Evolutionary conservation across 805 yeast genomes (phyloP).

Genomic region (Kazachstania kunashirensis): DNA sequence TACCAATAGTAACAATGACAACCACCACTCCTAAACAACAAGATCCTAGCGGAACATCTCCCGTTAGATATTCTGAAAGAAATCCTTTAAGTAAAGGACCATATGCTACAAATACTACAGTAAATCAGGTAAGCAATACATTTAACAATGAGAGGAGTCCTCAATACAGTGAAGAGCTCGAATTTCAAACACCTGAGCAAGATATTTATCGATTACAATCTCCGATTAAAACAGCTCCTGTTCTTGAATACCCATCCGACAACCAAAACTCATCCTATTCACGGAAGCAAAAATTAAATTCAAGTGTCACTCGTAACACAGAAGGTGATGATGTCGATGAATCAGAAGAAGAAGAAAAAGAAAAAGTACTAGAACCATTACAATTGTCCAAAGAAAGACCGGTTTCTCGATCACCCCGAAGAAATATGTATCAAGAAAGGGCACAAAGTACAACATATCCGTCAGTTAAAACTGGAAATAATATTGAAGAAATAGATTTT

Average conservation of each 20-base stretch:
- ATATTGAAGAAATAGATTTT: neutral
- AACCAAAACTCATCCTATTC: neutral
- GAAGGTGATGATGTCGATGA: neutral
- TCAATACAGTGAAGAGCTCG: neutral
- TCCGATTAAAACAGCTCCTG: neutral
- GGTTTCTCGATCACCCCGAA: conserved; percentile 2
- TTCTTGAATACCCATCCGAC: neutral
- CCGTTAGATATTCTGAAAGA: conserved; percentile 7
- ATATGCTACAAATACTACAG: conserved; percentile 17
- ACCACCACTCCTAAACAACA: neutral
- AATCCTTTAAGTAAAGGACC: conserved; percentile 17
- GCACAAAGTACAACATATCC: neutral
- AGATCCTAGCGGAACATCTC: conserved; percentile 1
- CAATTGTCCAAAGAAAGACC: conserved; percentile 1
- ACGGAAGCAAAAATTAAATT: neutral
- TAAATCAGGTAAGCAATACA: conserved; percentile 13
- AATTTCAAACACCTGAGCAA: neutral
- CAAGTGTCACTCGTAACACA: neutral
- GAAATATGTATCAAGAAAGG: neutral
- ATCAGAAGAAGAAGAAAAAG: neutral
- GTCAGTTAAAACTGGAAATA: neutral
- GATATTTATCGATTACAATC: neutral
- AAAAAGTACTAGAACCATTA: neutral
- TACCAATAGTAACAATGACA: no score
- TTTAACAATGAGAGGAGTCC: conserved; percentile 3